Evolutionary conservation across 2,329 filamentous ascomycete genomes (phyloP), one percentile per base, ranked within the genome.

Genomic region (Verticillium tricorpus): DNA sequence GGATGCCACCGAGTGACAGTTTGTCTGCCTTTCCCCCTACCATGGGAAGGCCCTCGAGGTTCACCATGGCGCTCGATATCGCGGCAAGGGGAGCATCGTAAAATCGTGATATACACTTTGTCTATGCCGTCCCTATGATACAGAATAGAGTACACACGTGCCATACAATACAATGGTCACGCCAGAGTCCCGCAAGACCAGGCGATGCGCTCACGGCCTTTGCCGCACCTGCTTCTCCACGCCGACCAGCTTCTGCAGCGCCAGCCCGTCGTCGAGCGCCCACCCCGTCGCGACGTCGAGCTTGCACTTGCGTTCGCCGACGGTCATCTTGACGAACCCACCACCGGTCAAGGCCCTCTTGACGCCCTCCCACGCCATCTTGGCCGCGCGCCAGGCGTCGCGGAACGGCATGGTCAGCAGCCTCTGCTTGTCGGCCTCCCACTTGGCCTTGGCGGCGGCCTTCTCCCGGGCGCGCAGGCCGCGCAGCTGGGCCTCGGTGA

Each of bases 371-470:
- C 82, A 82, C 59, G 83, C 69, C 8, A 70, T 72, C 25, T 69
- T 69, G 3, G 81, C 67, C 0, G 73, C 81, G 63, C 76, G 75
- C 19, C 73, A 74, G 1, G 80, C 71, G 65, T 84, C 79, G 22
- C 85, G 77, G 66, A 88, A 85, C 19, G 85, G 85, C 69, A 80
- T 77, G 11, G 83, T 86, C 74, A 88, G 74, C 40, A 86, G 70
- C 68, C 86, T 82, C 60, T 79, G 75, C 74, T 80, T 78, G 71
- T 86, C 80, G 64, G 84, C 82, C 69, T 84, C 77, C 61, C 75
- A 75, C 63, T 75, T 72, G 60, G 73, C 74, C 62, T 75, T 74
- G 63, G 69, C 73, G 59, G 72, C 68, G 61, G 71, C 71, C 63
- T 78, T 73, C 66, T 79, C 76, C 25, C 74, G 72, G 12, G 71